Evolutionary conservation across 2,329 filamentous ascomycete genomes (phyloP).

Genomic region (Tothia fuscella): DNA sequence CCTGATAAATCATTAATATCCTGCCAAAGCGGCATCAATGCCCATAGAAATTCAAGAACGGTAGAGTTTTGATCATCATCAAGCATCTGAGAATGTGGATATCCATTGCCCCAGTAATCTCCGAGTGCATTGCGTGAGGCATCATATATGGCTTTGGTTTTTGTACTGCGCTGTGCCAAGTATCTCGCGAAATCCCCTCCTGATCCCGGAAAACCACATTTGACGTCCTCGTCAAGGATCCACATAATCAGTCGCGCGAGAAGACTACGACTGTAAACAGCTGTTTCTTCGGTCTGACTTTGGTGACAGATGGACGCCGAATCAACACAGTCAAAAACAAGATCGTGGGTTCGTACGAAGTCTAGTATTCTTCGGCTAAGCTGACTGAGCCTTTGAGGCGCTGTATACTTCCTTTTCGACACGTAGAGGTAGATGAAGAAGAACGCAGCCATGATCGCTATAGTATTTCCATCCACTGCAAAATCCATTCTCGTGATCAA

Average conservation of each 20-base stretch:
- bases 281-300: too few species aligned
- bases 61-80: background rate
- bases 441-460: background rate
- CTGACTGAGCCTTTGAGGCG: background rate
- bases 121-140: background rate
- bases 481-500: background rate
- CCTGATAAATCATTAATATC: background rate
- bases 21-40: conserved; percentile 1
- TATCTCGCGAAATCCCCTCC: background rate
- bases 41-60: conserved; percentile 1
- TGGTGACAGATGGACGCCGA: too few species aligned
- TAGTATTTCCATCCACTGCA: too few species aligned
- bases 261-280: background rate
- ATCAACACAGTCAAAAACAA: background rate
- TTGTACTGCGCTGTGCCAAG: background rate
- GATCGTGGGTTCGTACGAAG: background rate
- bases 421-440: background rate
- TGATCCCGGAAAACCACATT: background rate
- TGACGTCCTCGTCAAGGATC: conserved; percentile 1
- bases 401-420: background rate
- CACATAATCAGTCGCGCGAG: background rate
- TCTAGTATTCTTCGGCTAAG: background rate
- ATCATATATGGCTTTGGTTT: background rate
- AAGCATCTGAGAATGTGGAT: conserved; percentile 1
- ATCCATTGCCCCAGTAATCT: background rate